A percentile compares a stretch with the other conserved stretches of the same genome.
Conservation (phyloP, 306 rosid species). For the Vigna hirtella region DNA sequence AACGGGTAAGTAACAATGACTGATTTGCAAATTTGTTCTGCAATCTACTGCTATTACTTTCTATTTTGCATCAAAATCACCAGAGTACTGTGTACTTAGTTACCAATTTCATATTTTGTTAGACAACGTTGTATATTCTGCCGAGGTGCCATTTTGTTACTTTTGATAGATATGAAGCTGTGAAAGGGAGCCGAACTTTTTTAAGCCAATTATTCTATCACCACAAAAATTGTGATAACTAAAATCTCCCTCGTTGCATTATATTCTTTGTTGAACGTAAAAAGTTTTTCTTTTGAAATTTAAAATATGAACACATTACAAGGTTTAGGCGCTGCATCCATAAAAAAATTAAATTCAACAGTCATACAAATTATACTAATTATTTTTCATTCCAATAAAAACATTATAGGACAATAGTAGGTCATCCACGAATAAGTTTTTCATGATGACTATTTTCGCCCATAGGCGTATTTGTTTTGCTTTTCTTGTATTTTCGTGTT, state of each 20-base stretch:
- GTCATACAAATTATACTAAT: neutral
- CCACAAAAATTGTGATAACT: neutral
- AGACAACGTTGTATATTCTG: conserved; percentile 4
- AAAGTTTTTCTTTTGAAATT: neutral
- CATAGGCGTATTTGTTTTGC: neutral
- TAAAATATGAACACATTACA: neutral
- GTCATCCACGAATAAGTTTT: neutral
- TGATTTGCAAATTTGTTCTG: conserved; percentile 25
- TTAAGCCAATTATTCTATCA: neutral
- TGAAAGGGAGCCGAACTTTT: neutral
- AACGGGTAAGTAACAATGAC: conserved; percentile 68
- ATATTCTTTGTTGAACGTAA: neutral
- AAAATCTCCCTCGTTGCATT: neutral
- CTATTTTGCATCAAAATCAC: neutral
- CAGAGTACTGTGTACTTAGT: neutral
- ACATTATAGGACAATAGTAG: neutral
- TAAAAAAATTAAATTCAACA: neutral
- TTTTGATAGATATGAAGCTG: conserved; percentile 15
- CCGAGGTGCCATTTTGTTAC: neutral
- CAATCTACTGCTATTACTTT: conserved; percentile 17
- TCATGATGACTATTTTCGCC: neutral
- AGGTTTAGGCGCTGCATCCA: neutral
- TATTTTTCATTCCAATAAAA: neutral
- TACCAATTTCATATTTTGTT: neutral
- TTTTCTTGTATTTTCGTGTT: neutral